These are phyloP conservation scores for Royoungia palumana DNA, from an alignment of 768 basidiomycete species.

Conservation along the genomic window DNA sequence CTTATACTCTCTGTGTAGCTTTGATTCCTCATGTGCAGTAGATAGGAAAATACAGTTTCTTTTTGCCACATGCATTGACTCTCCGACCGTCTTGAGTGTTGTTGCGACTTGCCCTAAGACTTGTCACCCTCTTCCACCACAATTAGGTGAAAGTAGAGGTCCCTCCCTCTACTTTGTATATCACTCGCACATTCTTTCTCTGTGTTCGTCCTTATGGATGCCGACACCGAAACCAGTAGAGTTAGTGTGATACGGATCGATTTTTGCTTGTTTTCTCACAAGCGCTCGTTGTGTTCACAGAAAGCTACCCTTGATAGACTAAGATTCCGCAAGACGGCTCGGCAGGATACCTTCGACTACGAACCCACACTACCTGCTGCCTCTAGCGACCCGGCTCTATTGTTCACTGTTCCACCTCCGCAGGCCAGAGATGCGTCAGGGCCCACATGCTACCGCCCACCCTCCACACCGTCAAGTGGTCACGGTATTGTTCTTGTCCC, in stretches of 20 bases:
- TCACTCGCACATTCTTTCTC: slow-evolving; percentile 17
- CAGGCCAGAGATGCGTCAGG: slow-evolving; percentile 80
- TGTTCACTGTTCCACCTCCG: slow-evolving; percentile 41
- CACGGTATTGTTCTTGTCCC: slow-evolving; percentile 67
- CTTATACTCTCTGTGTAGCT: slow-evolving; percentile 18
- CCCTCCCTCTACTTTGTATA: slow-evolving; percentile 9
- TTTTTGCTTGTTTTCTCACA: slow-evolving; percentile 30
- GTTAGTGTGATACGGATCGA: slow-evolving; percentile 40
- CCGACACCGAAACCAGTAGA: slow-evolving; percentile 46
- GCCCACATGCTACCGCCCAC: slow-evolving; percentile 57
- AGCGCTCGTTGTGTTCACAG: slow-evolving; percentile 34
- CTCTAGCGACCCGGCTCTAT: slow-evolving; percentile 55
- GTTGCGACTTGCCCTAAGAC: slow-evolving; percentile 33
- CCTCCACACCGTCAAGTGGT: slow-evolving; percentile 38
- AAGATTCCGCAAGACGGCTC: slow-evolving; percentile 44
- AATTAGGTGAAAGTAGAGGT: slow-evolving; percentile 15
- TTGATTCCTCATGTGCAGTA: slow-evolving; percentile 29
- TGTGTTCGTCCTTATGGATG: slow-evolving; percentile 46
- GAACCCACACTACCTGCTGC: slow-evolving; percentile 51
- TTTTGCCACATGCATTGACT: slow-evolving; percentile 51
- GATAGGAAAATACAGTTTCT: slow-evolving; percentile 37
- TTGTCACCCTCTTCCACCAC: slow-evolving; percentile 21
- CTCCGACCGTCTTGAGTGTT: slow-evolving; percentile 43
- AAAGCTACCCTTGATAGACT: slow-evolving; percentile 44
- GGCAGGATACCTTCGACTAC: slow-evolving; percentile 27